phyloP scores from a whole-genome alignment of 768 basidiomycete species.

The Podaxis sp. region DNA sequence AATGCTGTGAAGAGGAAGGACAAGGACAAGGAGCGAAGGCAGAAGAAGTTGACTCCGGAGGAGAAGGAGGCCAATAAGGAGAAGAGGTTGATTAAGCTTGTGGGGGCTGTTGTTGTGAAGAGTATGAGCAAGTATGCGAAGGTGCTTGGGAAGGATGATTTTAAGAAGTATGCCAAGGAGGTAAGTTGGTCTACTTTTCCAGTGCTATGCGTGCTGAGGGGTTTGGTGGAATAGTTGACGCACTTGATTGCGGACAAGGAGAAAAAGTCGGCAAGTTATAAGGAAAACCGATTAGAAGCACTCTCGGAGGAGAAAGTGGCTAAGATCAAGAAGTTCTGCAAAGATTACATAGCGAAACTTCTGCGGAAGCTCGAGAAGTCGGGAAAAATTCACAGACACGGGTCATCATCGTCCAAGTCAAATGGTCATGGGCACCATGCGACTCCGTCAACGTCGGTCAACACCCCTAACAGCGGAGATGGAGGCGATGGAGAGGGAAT shows the following conservation, averaged over 20 bases:
- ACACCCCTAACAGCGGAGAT: constrained; percentile 37
- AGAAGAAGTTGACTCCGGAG: constrained; percentile 35
- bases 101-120: constrained; percentile 88
- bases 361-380: constrained; percentile 63
- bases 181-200: constrained; percentile 36
- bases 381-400: constrained; percentile 23
- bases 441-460: constrained; percentile 35
- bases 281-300: constrained; percentile 64
- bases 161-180: constrained; percentile 96
- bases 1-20: constrained; percentile 26
- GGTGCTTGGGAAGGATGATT: constrained; percentile 69
- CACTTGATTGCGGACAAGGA: constrained; percentile 89
- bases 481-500: constrained; percentile 20
- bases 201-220: not conserved
- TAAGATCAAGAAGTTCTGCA: constrained; percentile 92
- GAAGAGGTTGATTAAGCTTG: constrained; percentile 75
- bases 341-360: constrained; percentile 86
- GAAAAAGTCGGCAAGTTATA: constrained; percentile 82
- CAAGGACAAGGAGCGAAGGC: constrained; percentile 64
- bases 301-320: constrained; percentile 81
- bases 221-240: constrained; percentile 55
- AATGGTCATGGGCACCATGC: constrained; percentile 16
- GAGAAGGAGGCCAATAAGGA: constrained; percentile 72
- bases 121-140: constrained; percentile 87
- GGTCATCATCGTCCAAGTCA: constrained; percentile 22